Conservation (phyloP, 2,329 filamentous ascomycete genomes). For the Sarocladium strictum region DNA sequence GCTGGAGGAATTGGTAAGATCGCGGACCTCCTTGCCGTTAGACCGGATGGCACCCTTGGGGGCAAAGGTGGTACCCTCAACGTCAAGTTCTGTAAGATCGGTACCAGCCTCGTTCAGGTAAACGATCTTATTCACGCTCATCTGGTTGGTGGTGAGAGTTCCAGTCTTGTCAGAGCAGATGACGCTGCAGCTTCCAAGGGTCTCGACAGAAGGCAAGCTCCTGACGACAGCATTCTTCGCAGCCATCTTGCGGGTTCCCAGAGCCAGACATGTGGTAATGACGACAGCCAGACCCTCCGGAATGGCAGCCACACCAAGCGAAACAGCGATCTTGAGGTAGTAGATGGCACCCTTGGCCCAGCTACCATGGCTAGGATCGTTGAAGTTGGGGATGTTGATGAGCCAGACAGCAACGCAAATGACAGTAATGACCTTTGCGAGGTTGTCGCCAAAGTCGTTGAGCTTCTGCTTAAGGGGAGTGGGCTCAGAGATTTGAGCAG, state of each 20-base stretch:
- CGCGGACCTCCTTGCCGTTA: conserved; percentile 60
- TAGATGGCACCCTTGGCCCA: conserved; percentile 98
- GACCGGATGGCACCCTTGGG: conserved; percentile 70
- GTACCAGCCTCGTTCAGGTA: conserved; percentile 70
- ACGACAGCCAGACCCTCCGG: conserved; percentile 96
- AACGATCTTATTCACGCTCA: conserved; percentile 94
- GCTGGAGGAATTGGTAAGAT: conserved; percentile 64
- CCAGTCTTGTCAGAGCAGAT: conserved; percentile 99
- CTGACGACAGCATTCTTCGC: conserved; percentile 96
- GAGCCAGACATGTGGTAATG: conserved; percentile 94
- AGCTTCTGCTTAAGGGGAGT: conserved; percentile 98
- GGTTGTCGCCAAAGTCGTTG: conserved; percentile 91
- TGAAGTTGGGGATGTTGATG: conserved; percentile 98
- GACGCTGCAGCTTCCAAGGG: conserved; percentile 95
- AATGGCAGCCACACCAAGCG: conserved; percentile 94
- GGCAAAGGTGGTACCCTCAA: conserved; percentile 89
- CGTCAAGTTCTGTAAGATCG: conserved; percentile 76
- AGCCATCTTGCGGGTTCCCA: conserved; percentile 97
- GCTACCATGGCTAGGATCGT: conserved; percentile 83
- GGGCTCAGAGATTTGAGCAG: conserved; percentile 93
- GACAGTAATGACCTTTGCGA: conserved; percentile 96
- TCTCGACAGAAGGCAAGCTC: conserved; percentile 94
- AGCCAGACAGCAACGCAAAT: conserved; percentile 97
- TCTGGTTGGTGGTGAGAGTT: conserved; percentile 96
- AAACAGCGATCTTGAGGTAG: conserved; percentile 98